Evolutionary conservation across 2,329 filamentous ascomycete species (phyloP).

Genomic region (Trichoderma sp.): DNA sequence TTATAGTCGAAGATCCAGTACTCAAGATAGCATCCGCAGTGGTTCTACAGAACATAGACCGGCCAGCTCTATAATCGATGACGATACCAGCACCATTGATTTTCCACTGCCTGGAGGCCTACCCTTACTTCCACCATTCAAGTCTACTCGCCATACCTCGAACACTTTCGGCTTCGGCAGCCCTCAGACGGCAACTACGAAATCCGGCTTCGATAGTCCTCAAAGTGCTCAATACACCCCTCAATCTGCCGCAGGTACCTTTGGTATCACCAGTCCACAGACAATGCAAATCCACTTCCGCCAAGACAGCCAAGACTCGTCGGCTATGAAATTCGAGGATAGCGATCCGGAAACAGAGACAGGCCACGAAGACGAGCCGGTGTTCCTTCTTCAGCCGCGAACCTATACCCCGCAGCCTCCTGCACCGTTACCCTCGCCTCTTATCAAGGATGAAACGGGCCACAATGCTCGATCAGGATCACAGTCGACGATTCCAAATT

Average conservation of each 20-base stretch:
- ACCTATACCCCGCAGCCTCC: constrained; percentile 60
- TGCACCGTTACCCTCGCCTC: constrained; percentile 50
- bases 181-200: background rate
- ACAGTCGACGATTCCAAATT: constrained; percentile 33
- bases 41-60: constrained; percentile 28
- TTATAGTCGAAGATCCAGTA: constrained; percentile 23
- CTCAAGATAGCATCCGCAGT: constrained; percentile 30
- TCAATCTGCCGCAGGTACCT: constrained; percentile 1
- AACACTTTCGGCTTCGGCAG: constrained; percentile 11
- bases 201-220: background rate
- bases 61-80: constrained; percentile 25
- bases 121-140: constrained; percentile 32
- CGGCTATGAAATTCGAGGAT: background rate
- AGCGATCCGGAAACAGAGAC: constrained; percentile 23
- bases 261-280: constrained; percentile 1
- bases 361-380: constrained; percentile 38
- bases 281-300: constrained; percentile 12
- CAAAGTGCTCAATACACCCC: constrained; percentile 6
- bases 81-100: constrained; percentile 31
- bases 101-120: constrained; percentile 35
- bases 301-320: constrained; percentile 7
- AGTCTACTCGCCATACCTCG: constrained; percentile 4
- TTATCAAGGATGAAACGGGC: constrained; percentile 37
- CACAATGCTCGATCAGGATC: constrained; percentile 27
- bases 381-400: constrained; percentile 60